Conservation (phyloP, 2,329 filamentous ascomycete species). For the Pseudogymnoascus sp. region DNA sequence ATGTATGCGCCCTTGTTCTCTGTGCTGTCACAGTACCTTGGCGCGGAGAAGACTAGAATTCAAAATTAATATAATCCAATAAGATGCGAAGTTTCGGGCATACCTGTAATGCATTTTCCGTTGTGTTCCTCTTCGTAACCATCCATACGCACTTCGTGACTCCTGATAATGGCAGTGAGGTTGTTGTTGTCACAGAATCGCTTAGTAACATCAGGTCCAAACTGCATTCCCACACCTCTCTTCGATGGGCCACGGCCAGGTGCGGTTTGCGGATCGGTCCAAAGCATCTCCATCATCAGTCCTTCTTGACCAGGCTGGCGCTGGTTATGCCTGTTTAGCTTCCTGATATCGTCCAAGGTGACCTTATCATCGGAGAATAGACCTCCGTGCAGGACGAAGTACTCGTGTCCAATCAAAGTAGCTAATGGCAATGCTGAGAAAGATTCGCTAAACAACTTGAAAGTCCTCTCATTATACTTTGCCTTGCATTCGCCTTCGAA, state of each 20-base stretch:
- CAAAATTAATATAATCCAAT: conserved; percentile 25
- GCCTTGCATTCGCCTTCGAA: conserved; percentile 98
- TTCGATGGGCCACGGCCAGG: conserved; percentile 90
- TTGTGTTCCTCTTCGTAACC: conserved; percentile 98
- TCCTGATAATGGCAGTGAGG: conserved; percentile 88
- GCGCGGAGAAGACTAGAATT: conserved; percentile 78
- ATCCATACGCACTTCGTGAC: conserved; percentile 97
- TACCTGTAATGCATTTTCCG: conserved; percentile 87
- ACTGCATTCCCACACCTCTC: conserved; percentile 91
- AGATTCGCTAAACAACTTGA: conserved; percentile 96
- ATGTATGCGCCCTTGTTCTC: conserved; percentile 98
- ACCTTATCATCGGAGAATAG: conserved; percentile 93
- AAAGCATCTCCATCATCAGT: conserved; percentile 99
- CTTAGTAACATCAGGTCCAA: conserved; percentile 93
- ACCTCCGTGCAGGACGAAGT: conserved; percentile 86
- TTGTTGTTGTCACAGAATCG: conserved; percentile 95
- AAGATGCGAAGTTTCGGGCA: conserved; percentile 6
- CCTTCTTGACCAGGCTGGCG: conserved; percentile 87
- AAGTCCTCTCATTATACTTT: conserved; percentile 86
- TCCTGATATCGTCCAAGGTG: conserved; percentile 86
- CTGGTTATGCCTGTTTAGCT: conserved; percentile 83
- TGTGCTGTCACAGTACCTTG: conserved; percentile 94
- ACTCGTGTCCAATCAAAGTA: conserved; percentile 84
- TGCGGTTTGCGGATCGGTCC: conserved; percentile 88
- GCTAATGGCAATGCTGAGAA: conserved; percentile 91